Base-by-base conservation (phyloP, 768 basidiomycete species). In the Suillus bovinus region DNA sequence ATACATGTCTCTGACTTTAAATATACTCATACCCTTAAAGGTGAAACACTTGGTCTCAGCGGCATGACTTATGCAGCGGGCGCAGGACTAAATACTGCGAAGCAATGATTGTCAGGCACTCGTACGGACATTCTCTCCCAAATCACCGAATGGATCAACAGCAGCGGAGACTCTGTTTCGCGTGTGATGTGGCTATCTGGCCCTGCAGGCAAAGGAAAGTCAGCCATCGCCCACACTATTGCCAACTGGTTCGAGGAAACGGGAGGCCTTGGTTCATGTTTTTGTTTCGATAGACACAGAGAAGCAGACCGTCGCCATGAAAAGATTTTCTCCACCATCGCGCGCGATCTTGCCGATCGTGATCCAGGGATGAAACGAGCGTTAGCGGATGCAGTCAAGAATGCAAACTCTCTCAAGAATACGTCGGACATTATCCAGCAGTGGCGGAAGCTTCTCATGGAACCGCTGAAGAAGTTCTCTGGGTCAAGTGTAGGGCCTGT, bases 241-340 rank as follows among this genome's bases (percentile, higher is more conserved):
- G 67, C 68, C 22, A 4, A 56, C 7, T 54, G 39, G 33, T 65
- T 65, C 31, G 16, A 64, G 14, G 42, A 63, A 13, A n/a, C 61
- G 24, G 59, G 61, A 16, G 57, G 61, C 14, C 63, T 71, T 2
- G 69, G 69, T 42, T 64, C 70, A 29, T 60, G 59, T 5, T 60
- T 70, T 27, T 71, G 68, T 38, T 66, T 71, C 38, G 56, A 61
- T 46, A 63, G 39, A 14, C 50, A n/a, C 29, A 33, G 14, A 38
- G 46, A 58, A 39, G 24, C 49, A 8, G 59, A 59, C 54, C 11
- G 46, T 20, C 61, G 61, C 29, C 53, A 59, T 31, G 39, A 29
- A 60, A 31, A 63, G 64, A 16, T 76, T 47, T 73, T 76, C 65
- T 69, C 67, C 29, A 78, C 74, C 39, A 70, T 77, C 2, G 74